Conservation (phyloP, 23 red algal genomes). For the Gracilaria vermiculophylla region DNA sequence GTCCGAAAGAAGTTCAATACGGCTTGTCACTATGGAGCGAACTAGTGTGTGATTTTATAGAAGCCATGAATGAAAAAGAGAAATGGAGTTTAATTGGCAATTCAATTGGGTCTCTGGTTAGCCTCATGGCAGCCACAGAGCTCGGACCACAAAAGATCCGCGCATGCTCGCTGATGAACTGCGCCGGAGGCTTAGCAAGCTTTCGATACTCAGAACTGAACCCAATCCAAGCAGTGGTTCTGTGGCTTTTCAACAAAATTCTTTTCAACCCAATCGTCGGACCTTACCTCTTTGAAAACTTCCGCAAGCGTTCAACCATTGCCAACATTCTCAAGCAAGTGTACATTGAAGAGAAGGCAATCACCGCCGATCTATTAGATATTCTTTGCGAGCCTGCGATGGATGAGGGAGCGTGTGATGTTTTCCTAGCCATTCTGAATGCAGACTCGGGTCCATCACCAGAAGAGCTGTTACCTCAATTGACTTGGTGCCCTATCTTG, state of each 20-base stretch:
- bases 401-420: constrained; percentile 76
- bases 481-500: constrained; percentile 72
- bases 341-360: constrained; percentile 68
- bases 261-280: constrained; percentile 71
- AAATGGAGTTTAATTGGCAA: constrained; percentile 91
- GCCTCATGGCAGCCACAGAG: constrained; percentile 66
- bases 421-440: constrained; percentile 84
- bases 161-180: constrained; percentile 82
- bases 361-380: constrained; percentile 80
- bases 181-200: constrained; percentile 87
- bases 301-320: constrained; percentile 74
- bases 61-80: constrained; percentile 40
- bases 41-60: constrained; percentile 75
- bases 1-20: constrained; percentile 56
- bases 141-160: constrained; percentile 42
- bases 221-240: constrained; percentile 26
- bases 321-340: constrained; percentile 69
- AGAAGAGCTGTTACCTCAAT: constrained; percentile 66
- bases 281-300: constrained; percentile 80
- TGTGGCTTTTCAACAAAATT: constrained; percentile 64
- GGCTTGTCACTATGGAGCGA: constrained; percentile 81
- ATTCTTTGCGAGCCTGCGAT: constrained; percentile 76
- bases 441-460: constrained; percentile 80
- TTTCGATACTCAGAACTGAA: constrained; percentile 89
- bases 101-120: constrained; percentile 82